These are phyloP conservation scores for Micromonas pusilla DNA, from an alignment of 139 green algal genomes.

Conservation along the genomic window DNA sequence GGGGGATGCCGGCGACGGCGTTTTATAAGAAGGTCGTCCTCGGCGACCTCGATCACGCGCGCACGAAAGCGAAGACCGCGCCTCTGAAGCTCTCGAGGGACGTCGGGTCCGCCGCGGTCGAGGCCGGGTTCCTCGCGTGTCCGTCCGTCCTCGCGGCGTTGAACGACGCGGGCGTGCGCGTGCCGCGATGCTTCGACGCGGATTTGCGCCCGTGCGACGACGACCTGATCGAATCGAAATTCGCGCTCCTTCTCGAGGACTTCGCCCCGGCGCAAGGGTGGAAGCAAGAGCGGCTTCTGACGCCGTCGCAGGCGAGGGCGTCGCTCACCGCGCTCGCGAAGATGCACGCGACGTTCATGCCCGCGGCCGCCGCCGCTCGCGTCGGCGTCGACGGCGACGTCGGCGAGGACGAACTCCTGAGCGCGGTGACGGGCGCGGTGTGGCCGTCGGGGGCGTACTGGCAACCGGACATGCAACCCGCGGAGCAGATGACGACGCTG, in stretches of 20 bases:
- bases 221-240: constrained; percentile 11
- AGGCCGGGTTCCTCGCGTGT: constrained; percentile 26
- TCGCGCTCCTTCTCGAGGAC: constrained; percentile 28
- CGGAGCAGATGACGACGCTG: constrained; percentile 22
- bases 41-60: constrained; percentile 12
- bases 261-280: constrained; percentile 24
- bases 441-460: constrained; percentile 34
- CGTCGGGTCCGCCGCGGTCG: constrained; percentile 6
- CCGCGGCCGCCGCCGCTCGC: not conserved
- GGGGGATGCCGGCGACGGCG: not conserved
- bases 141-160: not conserved
- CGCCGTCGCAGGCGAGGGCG: not conserved
- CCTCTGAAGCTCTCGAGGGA: constrained; percentile 27
- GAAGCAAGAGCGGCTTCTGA: constrained; percentile 9
- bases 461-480: constrained; percentile 32
- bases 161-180: constrained; percentile 7
- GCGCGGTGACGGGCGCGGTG: not conserved
- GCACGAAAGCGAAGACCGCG: constrained; percentile 3
- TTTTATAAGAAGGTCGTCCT: constrained; percentile 29
- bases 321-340: constrained; percentile 12
- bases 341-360: constrained; percentile 31
- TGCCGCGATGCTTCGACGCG: constrained; percentile 14
- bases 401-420: not conserved
- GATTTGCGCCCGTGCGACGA: constrained; percentile 14
- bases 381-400: not conserved